Percentiles rank a stretch among this genome's conserved stretches.
These are phyloP conservation scores for Chlamydomonas asymmetrica DNA, from an alignment of 139 green algal species.

Conservation along the genomic window DNA sequence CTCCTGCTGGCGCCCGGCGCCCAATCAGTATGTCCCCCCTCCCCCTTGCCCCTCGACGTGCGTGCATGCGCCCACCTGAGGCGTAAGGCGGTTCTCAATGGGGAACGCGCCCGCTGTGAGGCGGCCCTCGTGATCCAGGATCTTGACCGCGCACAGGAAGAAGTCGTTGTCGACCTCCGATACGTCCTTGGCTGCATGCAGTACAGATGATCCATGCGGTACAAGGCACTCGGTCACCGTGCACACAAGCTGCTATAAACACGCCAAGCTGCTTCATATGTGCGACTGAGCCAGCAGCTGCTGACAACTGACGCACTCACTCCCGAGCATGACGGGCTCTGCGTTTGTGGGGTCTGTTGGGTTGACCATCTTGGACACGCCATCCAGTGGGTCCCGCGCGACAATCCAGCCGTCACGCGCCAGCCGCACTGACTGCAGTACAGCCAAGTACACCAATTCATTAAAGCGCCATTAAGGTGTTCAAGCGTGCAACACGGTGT, in stretches of 20 bases:
- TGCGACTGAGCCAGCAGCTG: too few species aligned
- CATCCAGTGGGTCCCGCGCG: conserved; percentile 25
- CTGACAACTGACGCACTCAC: conserved; percentile 16
- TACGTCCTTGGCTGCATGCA: conserved; percentile 76
- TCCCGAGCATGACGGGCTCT: conserved; percentile 75
- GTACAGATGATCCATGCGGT: background rate
- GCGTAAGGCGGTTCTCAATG: conserved; percentile 92
- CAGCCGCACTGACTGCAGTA: conserved; percentile 80
- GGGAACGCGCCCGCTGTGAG: conserved; percentile 75
- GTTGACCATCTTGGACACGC: conserved; percentile 53
- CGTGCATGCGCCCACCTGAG: conserved; percentile 52
- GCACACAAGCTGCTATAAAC: background rate
- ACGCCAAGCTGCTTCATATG: too few species aligned
- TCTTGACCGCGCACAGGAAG: conserved; percentile 90
- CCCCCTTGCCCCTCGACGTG: too few species aligned
- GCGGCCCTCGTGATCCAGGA: conserved; percentile 87
- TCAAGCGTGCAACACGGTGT: too few species aligned
- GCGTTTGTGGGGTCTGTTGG: conserved; percentile 70
- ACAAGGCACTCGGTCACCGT: background rate
- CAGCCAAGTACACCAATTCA: too few species aligned
- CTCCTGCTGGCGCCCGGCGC: too few species aligned
- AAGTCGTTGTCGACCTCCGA: conserved; percentile 95
- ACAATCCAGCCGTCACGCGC: conserved; percentile 81
- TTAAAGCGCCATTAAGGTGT: too few species aligned
- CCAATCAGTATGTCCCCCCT: too few species aligned